Base-by-base conservation (phyloP, 345 rosid species). In the Euphorbia lathyris region DNA sequence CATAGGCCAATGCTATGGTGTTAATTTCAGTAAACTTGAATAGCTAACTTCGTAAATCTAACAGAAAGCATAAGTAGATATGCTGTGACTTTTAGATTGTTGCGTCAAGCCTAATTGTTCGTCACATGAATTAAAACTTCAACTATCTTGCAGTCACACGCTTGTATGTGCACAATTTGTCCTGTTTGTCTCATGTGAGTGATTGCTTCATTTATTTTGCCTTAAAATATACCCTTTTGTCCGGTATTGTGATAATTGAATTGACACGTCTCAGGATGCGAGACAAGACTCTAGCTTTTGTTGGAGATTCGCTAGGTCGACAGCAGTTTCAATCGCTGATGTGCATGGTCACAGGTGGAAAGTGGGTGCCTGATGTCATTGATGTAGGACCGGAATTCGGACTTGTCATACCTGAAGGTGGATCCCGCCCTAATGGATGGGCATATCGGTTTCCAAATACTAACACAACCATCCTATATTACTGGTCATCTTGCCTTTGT, bases 251-350 rank as follows among this genome's bases (percentile, higher is more conserved):
- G 34, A 55, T 73, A 51, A 74, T 76, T 55, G 25, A 80, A 26
- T 63, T 70, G 58, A 8, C 61, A 40, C 62, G 25, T 66, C 59
- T 13, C 83, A 91, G 94, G 92, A 86, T 88, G 95, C 71, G 68
- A 76, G 73, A 79, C 71, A 88, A 86, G 70, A 88, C 97, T 43
- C 76, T 91, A 72, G 97, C 97, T 61, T 88, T 88, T 82, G 88
- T 91, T 59, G 97, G 97, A 81, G 94, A 91, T 79, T 91, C 97
- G 52, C 68, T 91, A 68, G 97, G 94, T 42, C 77, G 97, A 71
- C 97, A 88, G 76, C 92, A 91, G 72, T 91, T 87, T 74, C 97
- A 83, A 72, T 91, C 94, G 56, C 74, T 91, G 64, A 83, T 91
- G 89, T 91, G 97, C 83, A 91, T 91, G 97, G 77, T 84, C 76